Evolutionary conservation across 768 basidiomycete species (phyloP).

Genomic region (Amanita fuliginea): DNA sequence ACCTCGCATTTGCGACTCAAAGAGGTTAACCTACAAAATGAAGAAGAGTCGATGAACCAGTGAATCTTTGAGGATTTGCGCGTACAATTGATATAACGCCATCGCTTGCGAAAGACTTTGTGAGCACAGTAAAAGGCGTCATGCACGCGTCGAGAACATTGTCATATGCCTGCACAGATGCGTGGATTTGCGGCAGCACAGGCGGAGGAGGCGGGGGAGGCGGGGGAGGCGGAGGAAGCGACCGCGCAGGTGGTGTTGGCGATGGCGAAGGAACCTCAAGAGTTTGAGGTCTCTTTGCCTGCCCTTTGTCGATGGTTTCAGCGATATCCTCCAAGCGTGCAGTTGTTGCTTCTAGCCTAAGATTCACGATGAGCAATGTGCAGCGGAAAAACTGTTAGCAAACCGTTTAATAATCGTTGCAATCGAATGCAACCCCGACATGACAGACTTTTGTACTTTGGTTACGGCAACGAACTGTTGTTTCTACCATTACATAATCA

Average conservation of each 20-base stretch:
- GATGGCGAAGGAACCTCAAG: constrained; percentile 19
- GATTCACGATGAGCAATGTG: constrained; percentile 8
- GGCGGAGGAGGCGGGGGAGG: constrained; percentile 19
- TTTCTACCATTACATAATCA: constrained; percentile 7
- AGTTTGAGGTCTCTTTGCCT: constrained; percentile 10
- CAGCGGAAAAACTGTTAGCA: constrained; percentile 9
- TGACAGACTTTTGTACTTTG: constrained; percentile 4
- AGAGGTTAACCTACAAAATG: constrained; percentile 44
- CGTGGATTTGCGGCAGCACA: constrained; percentile 29
- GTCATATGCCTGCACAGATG: constrained; percentile 62
- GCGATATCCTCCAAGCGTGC: constrained; percentile 90
- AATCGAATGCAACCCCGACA: constrained; percentile 57
- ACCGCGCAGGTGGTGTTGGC: constrained; percentile 21
- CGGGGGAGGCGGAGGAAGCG: constrained; percentile 20
- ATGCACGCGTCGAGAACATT: constrained; percentile 68
- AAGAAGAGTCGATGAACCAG: background rate
- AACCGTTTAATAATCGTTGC: constrained; percentile 80
- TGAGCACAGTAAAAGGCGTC: constrained; percentile 63
- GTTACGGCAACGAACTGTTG: too few species aligned
- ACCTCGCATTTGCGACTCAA: constrained; percentile 56
- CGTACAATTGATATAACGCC: constrained; percentile 71
- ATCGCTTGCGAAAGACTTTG: constrained; percentile 57
- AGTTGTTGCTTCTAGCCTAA: constrained; percentile 86
- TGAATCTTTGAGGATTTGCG: constrained; percentile 4
- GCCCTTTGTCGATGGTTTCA: constrained; percentile 18